phyloP scores from a whole-genome alignment of 2,329 filamentous ascomycete species.

The Xylaria sp. region DNA sequence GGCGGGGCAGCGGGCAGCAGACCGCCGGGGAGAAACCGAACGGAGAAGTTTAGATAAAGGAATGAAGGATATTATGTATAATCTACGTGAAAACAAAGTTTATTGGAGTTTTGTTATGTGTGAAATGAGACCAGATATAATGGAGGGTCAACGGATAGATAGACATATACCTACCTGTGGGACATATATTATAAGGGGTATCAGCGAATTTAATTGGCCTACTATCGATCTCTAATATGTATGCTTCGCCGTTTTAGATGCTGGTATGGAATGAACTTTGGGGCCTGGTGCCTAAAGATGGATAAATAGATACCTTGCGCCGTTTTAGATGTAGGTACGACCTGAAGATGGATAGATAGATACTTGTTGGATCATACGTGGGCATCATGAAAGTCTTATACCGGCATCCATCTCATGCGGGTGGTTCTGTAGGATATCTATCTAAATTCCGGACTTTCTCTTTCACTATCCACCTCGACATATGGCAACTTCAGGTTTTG shows the following conservation, averaged over 20 bases:
- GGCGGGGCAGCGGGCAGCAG: constrained; percentile 8
- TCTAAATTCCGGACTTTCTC: too few species aligned
- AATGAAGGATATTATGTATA: neutral
- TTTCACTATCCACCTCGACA: too few species aligned
- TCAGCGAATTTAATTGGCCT: neutral
- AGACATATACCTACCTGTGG: neutral
- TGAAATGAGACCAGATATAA: neutral
- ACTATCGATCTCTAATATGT: neutral
- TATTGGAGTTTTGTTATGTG: neutral
- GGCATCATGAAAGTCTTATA: too few species aligned
- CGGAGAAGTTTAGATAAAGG: constrained; percentile 4
- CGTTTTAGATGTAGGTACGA: too few species aligned
- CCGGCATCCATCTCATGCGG: too few species aligned
- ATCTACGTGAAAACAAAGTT: too few species aligned
- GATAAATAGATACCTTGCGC: too few species aligned
- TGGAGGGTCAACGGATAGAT: neutral
- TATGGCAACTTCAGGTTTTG: too few species aligned
- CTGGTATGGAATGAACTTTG: neutral
- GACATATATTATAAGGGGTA: neutral
- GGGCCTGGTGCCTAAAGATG: too few species aligned
- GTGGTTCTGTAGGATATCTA: too few species aligned
- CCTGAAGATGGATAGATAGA: too few species aligned
- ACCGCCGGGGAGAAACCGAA: constrained; percentile 11
- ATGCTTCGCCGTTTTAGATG: neutral
- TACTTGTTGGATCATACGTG: too few species aligned